Base-by-base conservation (phyloP, 495 filamentous ascomycete species). In the Podospora pseudoanserina region DNA sequence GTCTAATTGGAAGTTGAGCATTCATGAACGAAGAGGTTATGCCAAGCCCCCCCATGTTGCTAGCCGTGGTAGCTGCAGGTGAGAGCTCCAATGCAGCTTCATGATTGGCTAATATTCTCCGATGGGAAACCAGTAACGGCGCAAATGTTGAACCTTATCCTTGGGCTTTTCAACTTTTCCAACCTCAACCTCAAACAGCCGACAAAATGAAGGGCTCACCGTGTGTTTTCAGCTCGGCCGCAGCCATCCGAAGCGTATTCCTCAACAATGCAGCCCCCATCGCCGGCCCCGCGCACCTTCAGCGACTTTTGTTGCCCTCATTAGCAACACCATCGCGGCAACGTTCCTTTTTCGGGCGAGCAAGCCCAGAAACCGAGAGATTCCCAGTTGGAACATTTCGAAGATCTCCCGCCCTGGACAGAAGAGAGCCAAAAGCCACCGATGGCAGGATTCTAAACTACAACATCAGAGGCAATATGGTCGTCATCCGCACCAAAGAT, bases 401-500 rank as follows among this genome's bases (percentile, higher is more conserved):
- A 11, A 49, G 9, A 18, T 11, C 39, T 3, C 39, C 39, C 9
- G 18, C 9, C 39, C 1, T 11, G 6, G 39, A 49, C 3, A 49
- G 39, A 16, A 49, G 39, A 49, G 39, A 49, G 39, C 39, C 7
- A 13, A 49, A 11, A 49, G 39, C 6, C 15, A 13, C 39, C 39
- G 39, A 49, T 49, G 39, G 39, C 9, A 49, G 39, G 15, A 39
- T 69, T 30, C 68, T 76, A 60, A 84, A 92, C 73, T 74, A 85
- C 69, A 79, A 82, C n/a, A 92, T 92, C 68, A 71, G 67, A 23
- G 75, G 83, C 66, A 67, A 71, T 0, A 81, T 78, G 63, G 77
- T 92, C 15, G 82, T 84, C 65, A 58, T 92, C 19, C 88, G 88
- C 32, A 78, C 83, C 61, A 76, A 82, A 13, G 75, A 83, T 53